Percentiles rank a stretch among this genome's conserved stretches.
phyloP scores from a whole-genome alignment of 805 yeast species.

The Yarrowia hollandica region DNA sequence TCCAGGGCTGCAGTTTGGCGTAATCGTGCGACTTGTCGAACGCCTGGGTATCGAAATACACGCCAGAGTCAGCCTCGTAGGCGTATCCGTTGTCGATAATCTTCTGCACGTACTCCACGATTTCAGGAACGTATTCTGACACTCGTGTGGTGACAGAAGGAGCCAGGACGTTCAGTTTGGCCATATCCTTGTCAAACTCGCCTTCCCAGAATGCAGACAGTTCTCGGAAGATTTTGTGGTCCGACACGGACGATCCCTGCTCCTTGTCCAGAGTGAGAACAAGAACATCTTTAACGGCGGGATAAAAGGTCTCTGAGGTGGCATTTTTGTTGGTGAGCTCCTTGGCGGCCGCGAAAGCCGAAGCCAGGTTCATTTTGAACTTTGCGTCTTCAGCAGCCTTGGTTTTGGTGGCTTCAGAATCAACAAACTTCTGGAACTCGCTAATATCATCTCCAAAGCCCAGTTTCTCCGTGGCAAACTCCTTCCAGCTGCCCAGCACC shows the following conservation, averaged over 20 bases:
- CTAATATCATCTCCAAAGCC: conserved; percentile 44
- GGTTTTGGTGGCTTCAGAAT: conserved; percentile 50
- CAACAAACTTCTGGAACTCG: conserved; percentile 55
- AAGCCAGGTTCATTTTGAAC: conserved; percentile 76
- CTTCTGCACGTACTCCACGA: conserved; percentile 70
- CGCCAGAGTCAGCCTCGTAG: conserved; percentile 70
- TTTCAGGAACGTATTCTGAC: conserved; percentile 93
- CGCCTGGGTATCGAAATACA: conserved; percentile 86
- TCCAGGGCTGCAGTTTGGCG: conserved; percentile 98
- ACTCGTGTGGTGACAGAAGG: conserved; percentile 90
- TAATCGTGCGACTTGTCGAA: conserved; percentile 84
- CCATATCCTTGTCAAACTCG: conserved; percentile 84
- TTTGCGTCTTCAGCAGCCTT: conserved; percentile 69
- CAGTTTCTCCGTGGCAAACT: conserved; percentile 57
- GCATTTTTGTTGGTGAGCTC: conserved; percentile 42
- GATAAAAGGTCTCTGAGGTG: conserved; percentile 45
- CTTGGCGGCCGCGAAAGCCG: conserved; percentile 54
- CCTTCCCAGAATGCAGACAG: conserved; percentile 89
- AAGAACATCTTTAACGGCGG: conserved; percentile 66
- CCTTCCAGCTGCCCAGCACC: conserved; percentile 48
- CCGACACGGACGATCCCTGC: conserved; percentile 74
- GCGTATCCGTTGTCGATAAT: conserved; percentile 83
- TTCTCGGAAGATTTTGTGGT: conserved; percentile 77
- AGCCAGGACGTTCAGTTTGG: conserved; percentile 74
- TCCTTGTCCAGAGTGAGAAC: conserved; percentile 71